Conservation (phyloP, 2,329 filamentous ascomycete genomes). For the Fonsecaea pedrosoi region DNA sequence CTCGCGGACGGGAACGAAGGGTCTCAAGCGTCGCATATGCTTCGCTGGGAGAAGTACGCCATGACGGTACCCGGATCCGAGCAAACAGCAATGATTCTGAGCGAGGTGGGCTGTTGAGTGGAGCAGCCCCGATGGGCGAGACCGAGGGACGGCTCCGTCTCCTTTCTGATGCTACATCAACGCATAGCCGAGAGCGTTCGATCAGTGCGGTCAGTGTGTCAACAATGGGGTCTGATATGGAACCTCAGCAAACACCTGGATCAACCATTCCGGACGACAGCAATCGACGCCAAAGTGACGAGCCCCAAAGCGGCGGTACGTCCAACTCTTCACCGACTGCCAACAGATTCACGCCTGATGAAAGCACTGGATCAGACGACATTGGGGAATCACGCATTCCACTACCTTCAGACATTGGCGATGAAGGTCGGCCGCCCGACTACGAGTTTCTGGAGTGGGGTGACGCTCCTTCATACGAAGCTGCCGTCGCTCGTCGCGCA, state of each 20-base stretch:
- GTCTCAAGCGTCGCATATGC: slow-evolving; percentile 58
- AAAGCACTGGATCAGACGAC: slow-evolving; percentile 42
- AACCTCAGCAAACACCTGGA: slow-evolving; percentile 23
- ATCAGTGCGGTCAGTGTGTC: slow-evolving; percentile 46
- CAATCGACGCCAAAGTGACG: slow-evolving; percentile 27
- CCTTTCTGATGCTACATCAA: slow-evolving; percentile 34
- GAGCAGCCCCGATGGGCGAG: slow-evolving; percentile 46
- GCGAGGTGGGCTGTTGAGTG: slow-evolving; percentile 52
- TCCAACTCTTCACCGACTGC: slow-evolving; percentile 43
- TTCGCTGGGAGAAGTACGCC: slow-evolving; percentile 55
- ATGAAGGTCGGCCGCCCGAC: slow-evolving; percentile 45
- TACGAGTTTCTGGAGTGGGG: slow-evolving; percentile 52
- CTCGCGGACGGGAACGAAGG: slow-evolving; percentile 52
- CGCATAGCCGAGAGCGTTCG: slow-evolving; percentile 45
- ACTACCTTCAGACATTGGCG: slow-evolving; percentile 33
- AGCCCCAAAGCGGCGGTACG: slow-evolving; percentile 30
- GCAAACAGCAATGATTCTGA: slow-evolving; percentile 57
- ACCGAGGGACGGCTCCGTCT: slow-evolving; percentile 26
- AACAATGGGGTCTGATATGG: slow-evolving; percentile 31
- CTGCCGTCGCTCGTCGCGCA: slow-evolving; percentile 35
- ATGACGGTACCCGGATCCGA: slow-evolving; percentile 57
- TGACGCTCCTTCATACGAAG: slow-evolving; percentile 51
- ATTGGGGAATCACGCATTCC: slow-evolving; percentile 49
- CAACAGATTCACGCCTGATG: slow-evolving; percentile 40
- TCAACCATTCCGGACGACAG: slow-evolving; percentile 22